Evolutionary conservation across 257 asterid species (phyloP), one percentile per base, ranked within the genome.

Genomic region (Fraxinus quadrangulata): DNA sequence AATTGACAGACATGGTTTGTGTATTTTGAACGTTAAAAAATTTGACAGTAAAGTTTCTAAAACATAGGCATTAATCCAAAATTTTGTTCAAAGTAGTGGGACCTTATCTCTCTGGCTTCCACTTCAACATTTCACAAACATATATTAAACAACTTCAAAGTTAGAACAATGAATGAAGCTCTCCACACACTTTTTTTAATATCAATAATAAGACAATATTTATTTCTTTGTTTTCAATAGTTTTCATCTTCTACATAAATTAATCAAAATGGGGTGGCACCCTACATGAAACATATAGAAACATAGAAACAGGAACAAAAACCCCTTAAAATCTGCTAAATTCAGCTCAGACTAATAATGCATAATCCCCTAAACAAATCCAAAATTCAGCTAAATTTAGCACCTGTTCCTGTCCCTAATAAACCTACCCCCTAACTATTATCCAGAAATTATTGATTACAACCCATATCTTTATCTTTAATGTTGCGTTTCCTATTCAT

Each of bases 331-430:
- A 75, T 71, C 82, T 86, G 89, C 93, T 90, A 90, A 90, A 84
- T 90, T 86, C 81, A 87, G 91, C 93, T 81, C 79, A 82, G 79
- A 73, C 76, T 17, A 71, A 78, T 80, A 63, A 70, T 49, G 69
- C 77, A 72, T 71, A 76, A 0, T 66, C 51, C 61, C 69, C 83
- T 79, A 72, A 73, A 74, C 83, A 81, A 83, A 78, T 71, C 78
- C 76, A 80, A 85, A 77, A 79, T 77, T 77, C 81, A 85, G 83
- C 94, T 54, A 79, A 86, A 87, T 91, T 86, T 87, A 90, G 96
- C 96, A 88, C 81, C 73, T 89, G 92, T 89, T 86, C 96, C 93
- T 78, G 88, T 85, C 76, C 87, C 89, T 83, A 56, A 63, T 11
- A 54, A 77, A 26, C 87, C 82, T 63, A 72, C 24, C 42, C 49